These are phyloP conservation scores for Saccharomyces cerevisiae DNA, from an alignment of 805 yeast species.

Conservation along the genomic window DNA sequence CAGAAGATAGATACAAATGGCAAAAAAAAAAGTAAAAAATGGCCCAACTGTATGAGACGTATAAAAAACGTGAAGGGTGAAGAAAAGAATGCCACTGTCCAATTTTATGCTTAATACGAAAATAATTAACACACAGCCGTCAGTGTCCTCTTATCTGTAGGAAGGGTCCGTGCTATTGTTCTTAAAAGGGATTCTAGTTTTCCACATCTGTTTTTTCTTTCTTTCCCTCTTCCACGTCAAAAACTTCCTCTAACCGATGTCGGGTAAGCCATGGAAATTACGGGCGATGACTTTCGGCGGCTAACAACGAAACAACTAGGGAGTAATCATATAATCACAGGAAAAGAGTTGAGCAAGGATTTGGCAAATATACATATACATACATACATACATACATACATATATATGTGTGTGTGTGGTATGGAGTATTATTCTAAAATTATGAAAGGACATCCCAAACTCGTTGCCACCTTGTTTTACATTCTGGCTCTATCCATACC, in stretches of 20 bases:
- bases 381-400: not conserved
- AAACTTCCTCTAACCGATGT: not conserved
- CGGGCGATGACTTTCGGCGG: not conserved
- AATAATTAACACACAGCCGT: not conserved
- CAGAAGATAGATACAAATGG: not conserved
- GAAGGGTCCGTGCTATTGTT: not conserved
- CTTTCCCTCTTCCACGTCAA: not conserved
- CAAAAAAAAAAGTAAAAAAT: not conserved
- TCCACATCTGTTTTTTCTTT: constrained; percentile 1
- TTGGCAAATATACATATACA: not conserved
- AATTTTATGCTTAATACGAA: not conserved
- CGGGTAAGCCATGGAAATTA: not conserved
- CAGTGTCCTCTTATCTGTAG: not conserved
- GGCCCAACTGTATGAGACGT: not conserved
- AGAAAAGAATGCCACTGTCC: not conserved
- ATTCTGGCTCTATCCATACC: constrained; percentile 3
- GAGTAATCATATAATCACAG: not conserved
- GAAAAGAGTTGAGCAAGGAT: not conserved
- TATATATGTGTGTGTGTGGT: no score
- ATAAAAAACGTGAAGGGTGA: not conserved
- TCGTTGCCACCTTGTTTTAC: not conserved
- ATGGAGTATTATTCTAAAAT: not conserved
- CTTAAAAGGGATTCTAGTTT: not conserved
- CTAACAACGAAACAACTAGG: not conserved
- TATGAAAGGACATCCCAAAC: not conserved